These are phyloP conservation scores for Talaromyces adpressus DNA, from an alignment of 495 filamentous ascomycete genomes.

Conservation along the genomic window DNA sequence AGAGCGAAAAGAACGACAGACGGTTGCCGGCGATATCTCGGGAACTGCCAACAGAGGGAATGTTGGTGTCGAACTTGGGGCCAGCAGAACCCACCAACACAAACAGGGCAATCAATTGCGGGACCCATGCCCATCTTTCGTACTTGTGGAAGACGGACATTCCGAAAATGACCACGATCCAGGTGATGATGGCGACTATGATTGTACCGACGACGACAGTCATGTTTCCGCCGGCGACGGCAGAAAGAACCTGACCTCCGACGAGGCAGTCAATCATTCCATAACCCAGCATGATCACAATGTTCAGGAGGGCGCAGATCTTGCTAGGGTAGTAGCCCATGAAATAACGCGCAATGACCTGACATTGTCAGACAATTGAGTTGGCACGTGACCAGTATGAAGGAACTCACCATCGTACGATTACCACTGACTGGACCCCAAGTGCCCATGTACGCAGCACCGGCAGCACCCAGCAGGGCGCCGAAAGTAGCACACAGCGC, in stretches of 20 bases:
- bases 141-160: slow-evolving; percentile 68
- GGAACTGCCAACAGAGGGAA: slow-evolving; percentile 26
- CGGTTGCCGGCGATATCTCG: slow-evolving; percentile 48
- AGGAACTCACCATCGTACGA: slow-evolving; percentile 53
- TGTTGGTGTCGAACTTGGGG: slow-evolving; percentile 53
- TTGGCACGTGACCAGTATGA: background rate
- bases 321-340: slow-evolving; percentile 78
- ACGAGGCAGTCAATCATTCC: slow-evolving; percentile 53
- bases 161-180: slow-evolving; percentile 63
- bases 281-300: slow-evolving; percentile 66
- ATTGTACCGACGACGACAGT: slow-evolving; percentile 64
- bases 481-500: slow-evolving; percentile 60
- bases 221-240: slow-evolving; percentile 49
- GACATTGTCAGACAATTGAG: slow-evolving; percentile 3
- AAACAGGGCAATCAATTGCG: slow-evolving; percentile 57
- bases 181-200: slow-evolving; percentile 54
- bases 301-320: slow-evolving; percentile 57
- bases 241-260: slow-evolving; percentile 49
- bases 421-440: slow-evolving; percentile 68
- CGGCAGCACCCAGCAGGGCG: slow-evolving; percentile 46
- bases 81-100: slow-evolving; percentile 63
- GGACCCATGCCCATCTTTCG: slow-evolving; percentile 60
- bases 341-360: slow-evolving; percentile 63
- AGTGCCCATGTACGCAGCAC: slow-evolving; percentile 65
- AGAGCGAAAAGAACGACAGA: slow-evolving; percentile 59